These are phyloP conservation scores for Dentipellis fragilis DNA, from an alignment of 768 basidiomycete species.

Conservation along the genomic window DNA sequence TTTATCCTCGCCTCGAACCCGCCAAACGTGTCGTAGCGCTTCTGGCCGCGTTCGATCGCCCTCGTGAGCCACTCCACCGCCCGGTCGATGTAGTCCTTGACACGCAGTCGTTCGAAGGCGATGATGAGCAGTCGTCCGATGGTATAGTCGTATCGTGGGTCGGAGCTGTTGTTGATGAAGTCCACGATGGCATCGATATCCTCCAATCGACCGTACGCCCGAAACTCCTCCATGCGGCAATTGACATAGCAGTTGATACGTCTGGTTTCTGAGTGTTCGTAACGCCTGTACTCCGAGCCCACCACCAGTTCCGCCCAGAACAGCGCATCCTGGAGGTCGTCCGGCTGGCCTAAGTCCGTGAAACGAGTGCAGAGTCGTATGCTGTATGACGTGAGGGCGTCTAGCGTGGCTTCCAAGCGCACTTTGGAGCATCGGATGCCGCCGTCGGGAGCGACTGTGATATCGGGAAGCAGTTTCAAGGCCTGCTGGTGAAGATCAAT, in stretches of 20 bases:
- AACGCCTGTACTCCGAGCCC: neutral
- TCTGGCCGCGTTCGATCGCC: neutral
- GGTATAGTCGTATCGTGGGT: neutral
- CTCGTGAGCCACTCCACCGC: neutral
- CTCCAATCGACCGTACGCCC: neutral
- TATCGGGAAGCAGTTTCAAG: neutral
- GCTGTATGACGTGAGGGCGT: neutral
- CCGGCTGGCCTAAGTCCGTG: neutral
- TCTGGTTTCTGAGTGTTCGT: neutral
- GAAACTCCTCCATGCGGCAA: neutral
- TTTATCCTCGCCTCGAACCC: neutral
- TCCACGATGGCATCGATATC: neutral
- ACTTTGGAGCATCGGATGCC: neutral
- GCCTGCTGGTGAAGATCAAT: neutral
- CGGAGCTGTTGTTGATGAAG: neutral
- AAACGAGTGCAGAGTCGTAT: neutral
- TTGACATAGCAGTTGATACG: neutral
- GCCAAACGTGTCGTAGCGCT: neutral
- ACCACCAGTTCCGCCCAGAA: neutral
- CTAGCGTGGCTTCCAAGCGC: neutral
- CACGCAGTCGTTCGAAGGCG: neutral
- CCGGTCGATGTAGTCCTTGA: neutral
- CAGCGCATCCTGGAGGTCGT: neutral
- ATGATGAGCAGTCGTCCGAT: neutral
- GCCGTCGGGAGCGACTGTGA: neutral